Evolutionary conservation across 2,329 filamentous ascomycete genomes (phyloP), one percentile per base, ranked within the genome.

Genomic region (Chaetomiaceae sp.): DNA sequence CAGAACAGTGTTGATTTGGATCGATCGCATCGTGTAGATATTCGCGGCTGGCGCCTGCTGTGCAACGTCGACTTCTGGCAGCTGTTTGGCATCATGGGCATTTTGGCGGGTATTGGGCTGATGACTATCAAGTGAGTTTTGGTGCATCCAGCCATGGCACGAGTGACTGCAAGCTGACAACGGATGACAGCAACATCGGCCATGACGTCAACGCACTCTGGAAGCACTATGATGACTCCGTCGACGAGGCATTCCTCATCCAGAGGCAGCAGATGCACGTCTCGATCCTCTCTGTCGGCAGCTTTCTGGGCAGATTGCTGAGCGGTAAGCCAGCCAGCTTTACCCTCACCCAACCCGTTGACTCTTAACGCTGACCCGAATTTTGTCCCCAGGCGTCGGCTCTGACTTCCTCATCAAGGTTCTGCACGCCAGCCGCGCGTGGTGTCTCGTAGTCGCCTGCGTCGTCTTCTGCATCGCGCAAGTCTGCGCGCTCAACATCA

Each of bases 91-190:
- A 81, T 95, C 56, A 87, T 98, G 77, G 89, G 84, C 32, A 78
- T 96, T n/a, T 72, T 97, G 52, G 88, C 89, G 5, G 93, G 93
- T 42, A 86, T 96, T 58, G 93, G 93, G 10, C 71, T 98, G 55
- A 98, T 98, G 93, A 97, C 91, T 0, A 98, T 98, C 68, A 98
- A 98, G 89, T 95, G 74, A 66, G 85, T 72, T 19, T 56, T 32
- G n/a, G n/a, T n/a, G n/a, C n/a, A n/a, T n/a, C n/a, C n/a, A n/a
- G n/a, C n/a, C n/a, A n/a, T n/a, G n/a, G n/a, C n/a, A n/a, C n/a
- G n/a, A n/a, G n/a, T n/a, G n/a, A n/a, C n/a, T n/a, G n/a, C n/a
- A 24, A 29, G 38, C 47, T 54, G 29, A 49, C 43, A 5, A 1
- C 5, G 6, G 7, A 19, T 22, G 10, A n/a, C 56, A 95, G 88